A percentile compares a stretch with the other conserved stretches of the same genome.
Conservation (phyloP, 2,329 filamentous ascomycete species). For the Claviceps pusilla region DNA sequence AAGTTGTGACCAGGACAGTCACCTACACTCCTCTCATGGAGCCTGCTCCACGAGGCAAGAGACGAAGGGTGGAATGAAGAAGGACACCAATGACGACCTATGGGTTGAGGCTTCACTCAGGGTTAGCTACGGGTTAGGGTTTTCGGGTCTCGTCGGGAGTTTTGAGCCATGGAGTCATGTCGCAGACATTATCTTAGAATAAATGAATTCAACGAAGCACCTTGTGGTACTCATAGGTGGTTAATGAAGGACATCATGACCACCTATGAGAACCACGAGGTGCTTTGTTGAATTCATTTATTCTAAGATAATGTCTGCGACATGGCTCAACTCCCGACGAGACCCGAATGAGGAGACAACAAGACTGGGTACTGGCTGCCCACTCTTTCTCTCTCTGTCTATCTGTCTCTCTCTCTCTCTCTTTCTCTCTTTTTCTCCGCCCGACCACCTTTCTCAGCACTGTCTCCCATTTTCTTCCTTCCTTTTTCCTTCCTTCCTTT, state of each 20-base stretch:
- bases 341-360: not conserved
- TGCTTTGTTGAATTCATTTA: not conserved
- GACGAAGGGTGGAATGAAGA: slow-evolving; percentile 50
- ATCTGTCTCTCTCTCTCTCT: not conserved
- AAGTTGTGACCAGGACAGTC: slow-evolving; percentile 87
- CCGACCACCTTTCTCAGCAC: no score
- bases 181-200: slow-evolving; percentile 4
- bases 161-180: not conserved
- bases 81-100: no score
- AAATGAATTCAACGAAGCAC: not conserved
- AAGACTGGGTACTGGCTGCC: slow-evolving; percentile 1
- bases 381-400: not conserved
- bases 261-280: not conserved
- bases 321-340: not conserved
- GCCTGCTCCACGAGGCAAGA: slow-evolving; percentile 82
- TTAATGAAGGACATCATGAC: not conserved
- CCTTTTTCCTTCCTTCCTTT: no score
- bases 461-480: no score
- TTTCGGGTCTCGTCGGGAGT: not conserved
- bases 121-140: no score
- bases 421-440: not conserved
- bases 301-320: slow-evolving; percentile 4
- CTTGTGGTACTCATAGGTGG: not conserved
- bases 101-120: no score
- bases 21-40: slow-evolving; percentile 81